Evolutionary conservation across 768 basidiomycete species (phyloP).

Genomic region (Tricholoma flavovirens): DNA sequence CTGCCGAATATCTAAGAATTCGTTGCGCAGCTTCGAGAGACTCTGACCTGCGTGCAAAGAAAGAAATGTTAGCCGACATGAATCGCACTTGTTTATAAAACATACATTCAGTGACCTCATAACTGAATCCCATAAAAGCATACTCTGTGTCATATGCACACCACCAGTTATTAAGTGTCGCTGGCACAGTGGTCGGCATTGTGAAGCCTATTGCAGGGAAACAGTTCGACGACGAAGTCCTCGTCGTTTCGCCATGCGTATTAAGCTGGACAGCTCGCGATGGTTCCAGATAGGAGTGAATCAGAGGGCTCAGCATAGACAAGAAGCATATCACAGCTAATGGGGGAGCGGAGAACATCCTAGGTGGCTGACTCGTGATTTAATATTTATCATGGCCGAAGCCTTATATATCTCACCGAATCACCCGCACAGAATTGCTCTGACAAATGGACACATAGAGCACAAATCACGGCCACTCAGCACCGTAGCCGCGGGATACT

Average conservation of each 20-base stretch:
- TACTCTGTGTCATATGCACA: conserved; percentile 60
- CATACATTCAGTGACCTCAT: conserved; percentile 63
- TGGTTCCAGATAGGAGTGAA: conserved; percentile 9
- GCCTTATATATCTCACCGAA: neutral
- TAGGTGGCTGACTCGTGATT: neutral
- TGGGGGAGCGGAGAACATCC: neutral
- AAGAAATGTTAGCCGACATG: neutral
- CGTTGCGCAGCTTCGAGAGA: conserved; percentile 37
- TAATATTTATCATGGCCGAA: neutral
- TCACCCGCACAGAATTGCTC: neutral
- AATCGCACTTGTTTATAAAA: conserved; percentile 6
- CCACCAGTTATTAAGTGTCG: conserved; percentile 52
- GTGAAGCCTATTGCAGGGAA: conserved; percentile 20
- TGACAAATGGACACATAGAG: neutral
- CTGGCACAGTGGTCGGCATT: conserved; percentile 48
- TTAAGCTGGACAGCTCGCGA: conserved; percentile 8
- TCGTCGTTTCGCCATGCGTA: neutral
- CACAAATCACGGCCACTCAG: neutral
- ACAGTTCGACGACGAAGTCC: conserved; percentile 14
- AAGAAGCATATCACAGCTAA: neutral
- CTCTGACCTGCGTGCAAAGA: conserved; percentile 50
- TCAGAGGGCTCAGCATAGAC: neutral
- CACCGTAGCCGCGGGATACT: conserved; percentile 7
- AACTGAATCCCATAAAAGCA: conserved; percentile 74
- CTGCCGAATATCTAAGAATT: conserved; percentile 56